Base-by-base conservation (phyloP, 73 alveolate genomes). In the Paramecium tetraurelia region DNA sequence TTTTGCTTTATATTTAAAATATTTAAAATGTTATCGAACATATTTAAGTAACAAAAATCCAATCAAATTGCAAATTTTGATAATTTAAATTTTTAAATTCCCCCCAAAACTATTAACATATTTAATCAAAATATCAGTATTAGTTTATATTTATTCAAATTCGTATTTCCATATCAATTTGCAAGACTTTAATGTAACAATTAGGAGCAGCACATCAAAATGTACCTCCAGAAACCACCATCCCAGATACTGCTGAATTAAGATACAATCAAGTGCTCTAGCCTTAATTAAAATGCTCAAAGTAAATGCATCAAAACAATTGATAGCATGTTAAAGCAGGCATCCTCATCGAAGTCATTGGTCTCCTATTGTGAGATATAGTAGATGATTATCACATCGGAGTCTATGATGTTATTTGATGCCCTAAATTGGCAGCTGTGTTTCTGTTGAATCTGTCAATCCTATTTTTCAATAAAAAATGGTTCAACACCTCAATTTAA, bases 281-380 rank as follows among this genome's bases (percentile, higher is more conserved):
- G 96, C 99, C 18, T 89, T 97, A n/a, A 86, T 97, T 40, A 97
- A 97, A 92, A 97, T 95, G 98, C 96, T 95, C 10, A 94, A 97
- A 92, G 94, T 89, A 89, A 18, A 12, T 86, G 29, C 57, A 50
- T 53, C 31, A n/a, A 53, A 89, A 31, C 20, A 71, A 12, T 41
- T 58, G 5, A 5, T 22, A 89, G 94, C 98, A 95, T 94, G 96
- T 96, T 11, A 94, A 97, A 88, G 99, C 99, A 36, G 99, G 99
- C 48, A 98, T 99, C 46, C 99, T 99, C 20, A 95, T 99, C 96
- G 99, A 99, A 96, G 99, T 99, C 85, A 99, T 99, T 99, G 99
- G 99, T 57, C 98, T 99, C 18, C 96, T 99, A 99, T 96, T 99
- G 59, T 99, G 99, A 18, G 99, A 98, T 70, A 94, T 97, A 68